Evolutionary conservation across 768 basidiomycete genomes (phyloP).

Genomic region (Gautieria morchelliformis): DNA sequence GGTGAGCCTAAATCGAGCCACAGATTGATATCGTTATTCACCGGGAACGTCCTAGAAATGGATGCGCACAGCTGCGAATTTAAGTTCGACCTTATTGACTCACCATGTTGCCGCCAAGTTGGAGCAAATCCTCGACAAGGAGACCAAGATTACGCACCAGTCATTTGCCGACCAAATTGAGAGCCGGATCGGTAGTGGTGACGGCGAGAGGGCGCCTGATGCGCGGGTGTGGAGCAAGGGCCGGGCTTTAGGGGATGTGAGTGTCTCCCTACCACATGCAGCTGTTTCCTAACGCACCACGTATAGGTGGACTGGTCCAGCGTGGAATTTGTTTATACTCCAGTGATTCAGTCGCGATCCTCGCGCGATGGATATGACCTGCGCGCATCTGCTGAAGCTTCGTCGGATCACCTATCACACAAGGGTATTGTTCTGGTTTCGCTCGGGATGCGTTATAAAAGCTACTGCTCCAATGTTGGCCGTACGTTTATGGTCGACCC

Average conservation of each 20-base stretch:
- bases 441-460: conserved; percentile 85
- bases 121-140: conserved; percentile 85
- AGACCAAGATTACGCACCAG: conserved; percentile 85
- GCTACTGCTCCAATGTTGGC: conserved; percentile 87
- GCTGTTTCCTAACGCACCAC: background rate
- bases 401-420: conserved; percentile 71
- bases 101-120: conserved; percentile 83
- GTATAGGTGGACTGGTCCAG: conserved; percentile 77
- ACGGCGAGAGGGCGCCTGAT: conserved; percentile 70
- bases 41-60: conserved; percentile 47
- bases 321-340: conserved; percentile 89
- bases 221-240: conserved; percentile 88
- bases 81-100: conserved; percentile 79
- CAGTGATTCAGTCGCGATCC: conserved; percentile 91
- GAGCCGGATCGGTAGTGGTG: conserved; percentile 75
- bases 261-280: conserved; percentile 19
- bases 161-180: conserved; percentile 80
- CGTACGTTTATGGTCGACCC: conserved; percentile 95
- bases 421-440: conserved; percentile 83
- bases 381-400: conserved; percentile 77
- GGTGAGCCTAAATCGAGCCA: conserved; percentile 35
- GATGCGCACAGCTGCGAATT: conserved; percentile 58
- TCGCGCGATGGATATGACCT: conserved; percentile 81
- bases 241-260: conserved; percentile 62
- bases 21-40: background rate